These are phyloP conservation scores for sunflower (Helianthus annuus) DNA, from an alignment of 129 eudicot species.

Conservation along the genomic window DNA sequence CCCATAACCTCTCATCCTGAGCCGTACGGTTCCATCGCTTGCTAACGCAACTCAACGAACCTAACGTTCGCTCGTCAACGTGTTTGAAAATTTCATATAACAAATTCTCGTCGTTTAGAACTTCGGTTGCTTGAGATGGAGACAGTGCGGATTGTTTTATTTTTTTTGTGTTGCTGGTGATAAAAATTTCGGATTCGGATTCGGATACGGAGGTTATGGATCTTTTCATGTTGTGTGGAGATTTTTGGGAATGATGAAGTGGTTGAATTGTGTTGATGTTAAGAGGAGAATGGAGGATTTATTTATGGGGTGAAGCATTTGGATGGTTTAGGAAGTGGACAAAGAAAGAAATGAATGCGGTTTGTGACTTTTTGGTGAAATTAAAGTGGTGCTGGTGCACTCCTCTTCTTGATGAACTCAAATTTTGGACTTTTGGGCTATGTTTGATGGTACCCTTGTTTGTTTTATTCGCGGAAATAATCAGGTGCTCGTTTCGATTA, in stretches of 20 bases:
- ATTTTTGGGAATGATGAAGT: too few species aligned
- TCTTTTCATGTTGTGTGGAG: constrained; percentile 22
- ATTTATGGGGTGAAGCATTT: constrained; percentile 12
- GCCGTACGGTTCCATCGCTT: constrained; percentile 65
- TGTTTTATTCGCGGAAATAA: background rate
- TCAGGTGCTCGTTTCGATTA: too few species aligned
- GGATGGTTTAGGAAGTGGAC: constrained; percentile 12
- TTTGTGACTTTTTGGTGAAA: background rate
- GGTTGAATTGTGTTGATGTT: background rate
- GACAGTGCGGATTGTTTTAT: constrained; percentile 16
- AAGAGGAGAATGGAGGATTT: constrained; percentile 17
- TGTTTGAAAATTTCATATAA: constrained; percentile 67
- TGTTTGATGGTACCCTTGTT: background rate
- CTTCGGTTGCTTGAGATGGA: background rate
- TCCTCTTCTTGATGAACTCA: background rate
- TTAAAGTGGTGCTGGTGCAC: background rate
- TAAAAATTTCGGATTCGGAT: background rate
- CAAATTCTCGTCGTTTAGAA: constrained; percentile 61
- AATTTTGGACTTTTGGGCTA: constrained; percentile 4
- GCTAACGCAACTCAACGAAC: constrained; percentile 60
- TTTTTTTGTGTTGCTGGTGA: constrained; percentile 5
- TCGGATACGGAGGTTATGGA: background rate
- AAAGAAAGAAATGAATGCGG: constrained; percentile 10
- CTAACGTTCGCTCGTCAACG: constrained; percentile 69
- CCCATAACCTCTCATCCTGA: constrained; percentile 80